Conservation (phyloP, 208 protist species). For the Wallacemonas sp. region DNA sequence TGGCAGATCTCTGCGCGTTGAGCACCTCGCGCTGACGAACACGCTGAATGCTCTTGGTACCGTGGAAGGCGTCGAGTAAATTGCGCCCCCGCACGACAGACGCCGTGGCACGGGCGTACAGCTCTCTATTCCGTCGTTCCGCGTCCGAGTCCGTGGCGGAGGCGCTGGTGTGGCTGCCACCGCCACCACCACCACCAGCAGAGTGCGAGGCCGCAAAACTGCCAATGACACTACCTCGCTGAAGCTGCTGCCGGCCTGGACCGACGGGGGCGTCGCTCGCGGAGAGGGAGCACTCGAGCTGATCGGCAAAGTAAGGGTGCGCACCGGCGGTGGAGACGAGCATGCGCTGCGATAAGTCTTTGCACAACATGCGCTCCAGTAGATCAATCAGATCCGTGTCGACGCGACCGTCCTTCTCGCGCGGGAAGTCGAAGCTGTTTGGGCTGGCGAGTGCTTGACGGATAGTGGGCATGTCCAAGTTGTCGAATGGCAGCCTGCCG, state of each 20-base stretch:
- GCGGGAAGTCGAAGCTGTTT: conserved; percentile 11
- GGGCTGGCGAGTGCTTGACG: conserved; percentile 21
- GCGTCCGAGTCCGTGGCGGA: background rate
- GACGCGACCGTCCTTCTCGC: conserved; percentile 6
- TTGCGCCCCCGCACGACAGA: conserved; percentile 59
- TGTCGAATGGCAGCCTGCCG: conserved; percentile 54
- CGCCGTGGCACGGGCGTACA: conserved; percentile 46
- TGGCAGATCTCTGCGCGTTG: conserved; percentile 15
- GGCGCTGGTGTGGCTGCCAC: background rate
- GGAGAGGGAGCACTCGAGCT: conserved; percentile 13
- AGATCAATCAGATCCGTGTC: conserved; percentile 55
- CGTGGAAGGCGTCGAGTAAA: conserved; percentile 60
- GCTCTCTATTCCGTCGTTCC: conserved; percentile 8
- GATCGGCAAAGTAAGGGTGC: conserved; percentile 61
- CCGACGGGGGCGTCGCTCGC: conserved; percentile 1
- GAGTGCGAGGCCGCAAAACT: background rate
- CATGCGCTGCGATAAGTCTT: conserved; percentile 62
- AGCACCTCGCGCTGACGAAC: conserved; percentile 44
- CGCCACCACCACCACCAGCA: background rate
- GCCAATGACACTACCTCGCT: conserved; percentile 1
- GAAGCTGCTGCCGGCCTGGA: background rate
- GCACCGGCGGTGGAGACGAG: conserved; percentile 38
- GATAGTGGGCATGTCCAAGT: conserved; percentile 9
- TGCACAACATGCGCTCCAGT: conserved; percentile 66
- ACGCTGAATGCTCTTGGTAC: conserved; percentile 45